Percentiles rank a stretch among this genome's conserved stretches.
phyloP scores from a whole-genome alignment of 2,329 filamentous ascomycete genomes.

The Verticillium longisporum region DNA sequence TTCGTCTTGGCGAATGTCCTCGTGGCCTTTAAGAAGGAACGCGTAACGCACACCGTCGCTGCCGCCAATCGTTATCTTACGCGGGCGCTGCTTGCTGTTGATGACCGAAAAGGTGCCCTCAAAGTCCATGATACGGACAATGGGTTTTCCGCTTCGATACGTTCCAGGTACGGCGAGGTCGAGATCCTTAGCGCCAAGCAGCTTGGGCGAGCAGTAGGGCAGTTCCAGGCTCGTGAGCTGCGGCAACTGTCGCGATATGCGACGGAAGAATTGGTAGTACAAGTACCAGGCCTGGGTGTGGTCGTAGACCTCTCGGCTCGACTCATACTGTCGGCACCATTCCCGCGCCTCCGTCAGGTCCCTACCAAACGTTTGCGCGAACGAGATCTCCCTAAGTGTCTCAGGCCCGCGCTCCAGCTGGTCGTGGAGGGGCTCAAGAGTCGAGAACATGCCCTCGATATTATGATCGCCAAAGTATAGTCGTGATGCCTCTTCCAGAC shows the following conservation, averaged over 20 bases:
- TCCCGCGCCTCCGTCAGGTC: slow-evolving; percentile 92
- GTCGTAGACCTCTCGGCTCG: slow-evolving; percentile 84
- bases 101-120: slow-evolving; percentile 88
- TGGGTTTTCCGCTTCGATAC: slow-evolving; percentile 69
- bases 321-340: slow-evolving; percentile 89
- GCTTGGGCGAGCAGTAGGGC: slow-evolving; percentile 92
- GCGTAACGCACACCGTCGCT: slow-evolving; percentile 85
- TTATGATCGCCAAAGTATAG: slow-evolving; percentile 97
- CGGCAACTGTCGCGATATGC: slow-evolving; percentile 87
- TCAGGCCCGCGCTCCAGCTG: slow-evolving; percentile 87
- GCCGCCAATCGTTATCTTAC: slow-evolving; percentile 81
- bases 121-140: slow-evolving; percentile 83
- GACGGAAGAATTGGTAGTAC: slow-evolving; percentile 96
- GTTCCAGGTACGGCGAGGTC: slow-evolving; percentile 95
- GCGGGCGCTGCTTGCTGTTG: slow-evolving; percentile 90
- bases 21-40: slow-evolving; percentile 95
- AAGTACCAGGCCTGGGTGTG: slow-evolving; percentile 98
- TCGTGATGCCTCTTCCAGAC: slow-evolving; percentile 89
- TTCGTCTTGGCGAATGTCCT: slow-evolving; percentile 98
- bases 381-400: slow-evolving; percentile 92
- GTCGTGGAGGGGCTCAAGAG: slow-evolving; percentile 83
- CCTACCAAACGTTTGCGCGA: slow-evolving; percentile 92
- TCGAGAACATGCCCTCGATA: slow-evolving; percentile 94
- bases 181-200: slow-evolving; percentile 77
- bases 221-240: slow-evolving; percentile 90